These are phyloP conservation scores for Apophysomyces elegans DNA, from an alignment of 371 early-diverging fungal species.

Conservation along the genomic window DNA sequence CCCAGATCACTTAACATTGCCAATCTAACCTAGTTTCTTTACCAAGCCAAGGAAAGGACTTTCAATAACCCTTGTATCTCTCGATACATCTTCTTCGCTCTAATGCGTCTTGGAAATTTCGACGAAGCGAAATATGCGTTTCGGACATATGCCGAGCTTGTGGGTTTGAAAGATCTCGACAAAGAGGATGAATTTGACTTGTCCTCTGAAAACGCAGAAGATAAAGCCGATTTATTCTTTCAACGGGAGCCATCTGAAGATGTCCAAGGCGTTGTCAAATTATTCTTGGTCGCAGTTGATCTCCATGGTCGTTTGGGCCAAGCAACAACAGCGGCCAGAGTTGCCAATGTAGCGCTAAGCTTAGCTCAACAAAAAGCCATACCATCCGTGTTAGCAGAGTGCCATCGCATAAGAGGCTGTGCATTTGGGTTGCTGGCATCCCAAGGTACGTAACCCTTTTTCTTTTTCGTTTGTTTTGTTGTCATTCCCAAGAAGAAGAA, in stretches of 20 bases:
- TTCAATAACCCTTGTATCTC: conserved; percentile 71
- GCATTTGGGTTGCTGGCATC: conserved; percentile 63
- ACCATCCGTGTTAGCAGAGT: conserved; percentile 16
- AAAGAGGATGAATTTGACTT: background rate
- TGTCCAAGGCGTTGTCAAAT: conserved; percentile 34
- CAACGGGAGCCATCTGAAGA: conserved; percentile 16
- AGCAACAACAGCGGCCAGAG: conserved; percentile 38
- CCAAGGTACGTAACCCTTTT: conserved; percentile 43
- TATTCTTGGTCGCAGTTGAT: conserved; percentile 47
- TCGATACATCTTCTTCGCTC: conserved; percentile 62
- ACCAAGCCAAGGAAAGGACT: conserved; percentile 63
- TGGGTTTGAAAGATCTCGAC: conserved; percentile 34
- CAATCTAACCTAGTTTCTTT: conserved; percentile 41
- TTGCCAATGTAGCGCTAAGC: conserved; percentile 43
- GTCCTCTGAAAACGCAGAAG: background rate
- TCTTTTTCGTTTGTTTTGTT: conserved; percentile 19
- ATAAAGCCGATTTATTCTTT: conserved; percentile 1
- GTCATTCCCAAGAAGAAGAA: conserved; percentile 6
- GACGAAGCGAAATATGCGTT: conserved; percentile 73
- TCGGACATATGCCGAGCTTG: conserved; percentile 59
- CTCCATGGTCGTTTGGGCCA: conserved; percentile 51
- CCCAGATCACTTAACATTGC: background rate
- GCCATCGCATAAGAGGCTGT: conserved; percentile 60
- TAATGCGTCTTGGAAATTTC: conserved; percentile 66
- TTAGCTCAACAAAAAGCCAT: conserved; percentile 6